These are phyloP conservation scores for Fragilaria crotonensis DNA, from an alignment of 108 stramenopile species.

Conservation along the genomic window DNA sequence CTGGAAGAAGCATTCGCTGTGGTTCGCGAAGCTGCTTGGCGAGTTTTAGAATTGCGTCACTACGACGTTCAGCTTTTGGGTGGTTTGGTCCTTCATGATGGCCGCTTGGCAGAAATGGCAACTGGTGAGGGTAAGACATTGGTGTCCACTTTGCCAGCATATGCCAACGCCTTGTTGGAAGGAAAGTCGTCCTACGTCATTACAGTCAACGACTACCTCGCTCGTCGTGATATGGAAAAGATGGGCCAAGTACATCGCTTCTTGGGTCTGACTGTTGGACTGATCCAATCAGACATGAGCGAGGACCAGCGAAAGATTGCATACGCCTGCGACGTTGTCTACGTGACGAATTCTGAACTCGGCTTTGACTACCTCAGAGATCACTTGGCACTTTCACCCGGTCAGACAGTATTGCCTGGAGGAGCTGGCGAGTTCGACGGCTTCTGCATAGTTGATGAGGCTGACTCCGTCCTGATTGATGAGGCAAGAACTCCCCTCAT, in stretches of 20 bases:
- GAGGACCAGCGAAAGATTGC: slow-evolving; percentile 74
- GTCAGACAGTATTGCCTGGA: slow-evolving; percentile 73
- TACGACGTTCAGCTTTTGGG: slow-evolving; percentile 94
- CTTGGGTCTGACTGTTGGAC: slow-evolving; percentile 87
- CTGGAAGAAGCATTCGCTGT: slow-evolving; percentile 94
- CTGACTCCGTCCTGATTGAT: slow-evolving; percentile 95
- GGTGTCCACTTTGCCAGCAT: slow-evolving; percentile 84
- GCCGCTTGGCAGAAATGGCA: slow-evolving; percentile 91
- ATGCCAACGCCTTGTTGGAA: slow-evolving; percentile 66
- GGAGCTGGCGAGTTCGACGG: slow-evolving; percentile 67
- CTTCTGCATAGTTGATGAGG: slow-evolving; percentile 95
- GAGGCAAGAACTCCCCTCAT: slow-evolving; percentile 94
- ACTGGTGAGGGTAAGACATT: slow-evolving; percentile 97
- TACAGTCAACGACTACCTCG: slow-evolving; percentile 96
- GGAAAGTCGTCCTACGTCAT: slow-evolving; percentile 75
- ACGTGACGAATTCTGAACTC: slow-evolving; percentile 91
- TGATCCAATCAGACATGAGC: slow-evolving; percentile 83
- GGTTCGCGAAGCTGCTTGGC: slow-evolving; percentile 95
- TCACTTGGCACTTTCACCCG: slow-evolving; percentile 72
- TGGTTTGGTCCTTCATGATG: slow-evolving; percentile 87
- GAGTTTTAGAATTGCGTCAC: slow-evolving; percentile 86
- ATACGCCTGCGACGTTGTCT: slow-evolving; percentile 91
- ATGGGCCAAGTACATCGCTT: slow-evolving; percentile 93
- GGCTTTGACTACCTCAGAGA: slow-evolving; percentile 95
- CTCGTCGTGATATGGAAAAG: slow-evolving; percentile 89